Evolutionary conservation across 495 filamentous ascomycete species (phyloP).

Genomic region (Penicillium pulvis): DNA sequence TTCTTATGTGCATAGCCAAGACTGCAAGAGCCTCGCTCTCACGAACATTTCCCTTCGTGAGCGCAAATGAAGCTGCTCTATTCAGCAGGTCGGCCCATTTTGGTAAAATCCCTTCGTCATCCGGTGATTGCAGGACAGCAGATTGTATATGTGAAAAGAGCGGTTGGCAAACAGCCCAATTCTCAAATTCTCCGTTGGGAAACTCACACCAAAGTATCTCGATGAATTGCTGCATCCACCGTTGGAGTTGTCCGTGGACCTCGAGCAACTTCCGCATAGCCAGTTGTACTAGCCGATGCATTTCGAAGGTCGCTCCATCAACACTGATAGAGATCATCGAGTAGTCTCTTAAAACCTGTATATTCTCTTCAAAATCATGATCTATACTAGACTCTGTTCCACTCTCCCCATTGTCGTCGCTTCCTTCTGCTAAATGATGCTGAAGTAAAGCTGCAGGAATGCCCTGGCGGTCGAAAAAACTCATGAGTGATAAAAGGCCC

Average conservation of each 20-base stretch:
- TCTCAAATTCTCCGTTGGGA: too few relatives aligned
- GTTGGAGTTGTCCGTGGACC: constrained; percentile 30
- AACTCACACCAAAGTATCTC: too few relatives aligned
- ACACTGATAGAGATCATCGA: constrained; percentile 36
- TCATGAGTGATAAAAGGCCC: constrained; percentile 35
- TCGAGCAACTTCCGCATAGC: constrained; percentile 27
- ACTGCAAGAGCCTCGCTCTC: too few relatives aligned
- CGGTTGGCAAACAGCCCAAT: too few relatives aligned
- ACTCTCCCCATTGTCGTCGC: not conserved
- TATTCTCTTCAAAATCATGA: constrained; percentile 42
- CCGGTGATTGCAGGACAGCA: too few relatives aligned
- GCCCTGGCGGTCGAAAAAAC: constrained; percentile 32
- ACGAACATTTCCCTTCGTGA: too few relatives aligned
- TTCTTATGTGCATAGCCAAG: too few relatives aligned
- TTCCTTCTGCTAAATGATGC: not conserved
- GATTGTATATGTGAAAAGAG: too few relatives aligned
- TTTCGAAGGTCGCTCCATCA: constrained; percentile 12
- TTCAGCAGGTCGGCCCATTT: too few relatives aligned
- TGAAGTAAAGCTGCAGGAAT: constrained; percentile 26
- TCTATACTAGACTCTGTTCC: not conserved
- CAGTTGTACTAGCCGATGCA: constrained; percentile 29
- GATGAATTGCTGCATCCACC: constrained; percentile 35
- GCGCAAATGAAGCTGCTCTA: too few relatives aligned
- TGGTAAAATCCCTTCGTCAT: too few relatives aligned
- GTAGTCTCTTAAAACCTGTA: constrained; percentile 40